Evolutionary conservation across 805 yeast genomes (phyloP), one percentile per base, ranked within the genome.

Genomic region (Deakozyma indianensis): DNA sequence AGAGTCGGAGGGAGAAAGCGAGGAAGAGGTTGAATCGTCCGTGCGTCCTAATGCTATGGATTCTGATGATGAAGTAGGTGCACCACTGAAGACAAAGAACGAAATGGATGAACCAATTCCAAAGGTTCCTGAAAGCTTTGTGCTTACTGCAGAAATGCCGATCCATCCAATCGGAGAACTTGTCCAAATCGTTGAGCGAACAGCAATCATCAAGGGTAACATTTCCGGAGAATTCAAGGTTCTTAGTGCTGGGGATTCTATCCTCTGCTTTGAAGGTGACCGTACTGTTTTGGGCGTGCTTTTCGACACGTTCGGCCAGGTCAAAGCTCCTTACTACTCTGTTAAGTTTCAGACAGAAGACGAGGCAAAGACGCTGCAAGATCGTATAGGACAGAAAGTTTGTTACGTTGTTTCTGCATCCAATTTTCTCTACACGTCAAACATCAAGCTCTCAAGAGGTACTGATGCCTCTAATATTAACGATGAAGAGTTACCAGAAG

Each of bases 401-500:
- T 85, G 55, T 60, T 85, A 82, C 53, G 90, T 88, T 3, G 92
- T 83, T 1, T 80, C 87, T 1, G 82, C 76, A 29, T 81, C 96
- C 0, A 73, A 81, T 45, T 90, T 87, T 63, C 68, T 83, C 5
- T 76, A 78, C 51, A 90, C 97, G 0, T 82, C 81, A 44, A 65
- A 75, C 22, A 71, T 88, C 46, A 83, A 77, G 53, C 65, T 71
- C 21, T 48, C 78, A 18, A 88, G 81, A 56, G 98, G 97, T 22
- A 80, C 87, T 1, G 98, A 92, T 65, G 98, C 98, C 0, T 83
- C 94, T 56, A 92, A 92, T 55, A 80, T 85, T 60, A 82, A 85
- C 59, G 98, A 92, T 61, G 97, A 92, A 64, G 98, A 92, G 56
- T 63, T 90, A 24, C 86, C 95, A 0, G 87, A 79, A 53, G 94